Evolutionary conservation across 345 rosid species (phyloP), one percentile per base, ranked within the genome.

Genomic region (Lumnitzera littorea): DNA sequence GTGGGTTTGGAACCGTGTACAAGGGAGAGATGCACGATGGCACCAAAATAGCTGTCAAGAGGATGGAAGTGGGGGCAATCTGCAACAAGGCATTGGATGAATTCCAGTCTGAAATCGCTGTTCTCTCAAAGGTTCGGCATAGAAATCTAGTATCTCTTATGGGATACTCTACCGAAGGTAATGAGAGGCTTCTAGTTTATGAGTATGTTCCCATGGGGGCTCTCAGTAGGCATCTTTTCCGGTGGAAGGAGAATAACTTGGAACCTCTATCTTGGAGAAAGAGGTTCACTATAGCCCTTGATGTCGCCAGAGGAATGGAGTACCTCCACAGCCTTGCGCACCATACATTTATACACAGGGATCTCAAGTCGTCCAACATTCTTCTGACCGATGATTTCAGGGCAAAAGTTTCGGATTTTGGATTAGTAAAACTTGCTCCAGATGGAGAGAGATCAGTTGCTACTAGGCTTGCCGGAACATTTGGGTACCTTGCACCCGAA

Each of bases 401-500:
- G 41, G 84, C 83, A 11, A 83, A 80, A 61, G 80, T 83, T 57
- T 73, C 85, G 2, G 88, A 83, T 59, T 83, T 83, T 16, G 88
- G 88, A 48, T 65, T 83, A 54, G 83, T 80, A 51, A 80, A 72
- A 62, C 81, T 75, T 46, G 85, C 81, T 50, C 83, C 81, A 0
- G 79, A 83, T 65, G 74, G 83, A 29, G 71, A 76, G 55, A 70
- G 71, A 51, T 82, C 86, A 13, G 68, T 83, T 0, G 78, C 56
- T 5, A 81, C 89, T 15, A 68, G 75, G 53, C 79, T 76, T 16
- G 83, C 83, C 12, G 88, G 85, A 24, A 83, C 88, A 1, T 83
- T 83, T 66, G 85, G 88, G 4, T 83, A 83, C 67, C 81, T 77
- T 56, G 85, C 85, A 48, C 88, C 85, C 15, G 85, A 80, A 78